phyloP scores from a whole-genome alignment of 2,329 filamentous ascomycete species.

The Paraphaeosphaeria minitans region DNA sequence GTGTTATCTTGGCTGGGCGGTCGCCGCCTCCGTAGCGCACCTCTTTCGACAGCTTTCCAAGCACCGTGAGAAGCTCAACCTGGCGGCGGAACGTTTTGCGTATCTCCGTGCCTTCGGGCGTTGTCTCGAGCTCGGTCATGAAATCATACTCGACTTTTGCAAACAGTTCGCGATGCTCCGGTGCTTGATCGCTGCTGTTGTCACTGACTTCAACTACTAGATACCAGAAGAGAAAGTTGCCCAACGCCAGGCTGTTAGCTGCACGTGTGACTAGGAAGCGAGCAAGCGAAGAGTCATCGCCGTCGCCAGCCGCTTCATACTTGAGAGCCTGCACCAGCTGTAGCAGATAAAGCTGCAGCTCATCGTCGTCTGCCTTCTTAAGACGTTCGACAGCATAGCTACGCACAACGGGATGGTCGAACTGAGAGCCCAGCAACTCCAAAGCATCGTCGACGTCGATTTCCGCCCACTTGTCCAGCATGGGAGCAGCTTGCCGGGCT shows the following conservation, averaged over 20 bases:
- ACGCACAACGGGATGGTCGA: constrained; percentile 85
- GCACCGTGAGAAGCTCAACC: constrained; percentile 83
- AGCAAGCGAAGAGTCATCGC: constrained; percentile 83
- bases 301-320: constrained; percentile 60
- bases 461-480: constrained; percentile 91
- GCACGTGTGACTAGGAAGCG: constrained; percentile 88
- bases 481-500: constrained; percentile 84
- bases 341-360: constrained; percentile 86
- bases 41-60: constrained; percentile 88
- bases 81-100: constrained; percentile 81
- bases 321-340: constrained; percentile 96
- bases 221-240: constrained; percentile 98
- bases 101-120: constrained; percentile 70
- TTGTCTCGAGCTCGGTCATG: constrained; percentile 82
- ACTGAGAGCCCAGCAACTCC: constrained; percentile 88
- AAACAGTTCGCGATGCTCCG: constrained; percentile 82
- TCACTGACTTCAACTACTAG: constrained; percentile 98
- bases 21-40: constrained; percentile 81
- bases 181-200: constrained; percentile 72
- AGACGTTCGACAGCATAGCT: constrained; percentile 92
- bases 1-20: constrained; percentile 79
- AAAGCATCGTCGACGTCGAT: constrained; percentile 97
- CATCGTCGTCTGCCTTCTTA: constrained; percentile 89
- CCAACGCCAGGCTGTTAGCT: constrained; percentile 84
- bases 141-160: constrained; percentile 95